Evolutionary conservation across 129 eudicot species (phyloP), one percentile per base, ranked within the genome.

Genomic region (Escallonia rubra): DNA sequence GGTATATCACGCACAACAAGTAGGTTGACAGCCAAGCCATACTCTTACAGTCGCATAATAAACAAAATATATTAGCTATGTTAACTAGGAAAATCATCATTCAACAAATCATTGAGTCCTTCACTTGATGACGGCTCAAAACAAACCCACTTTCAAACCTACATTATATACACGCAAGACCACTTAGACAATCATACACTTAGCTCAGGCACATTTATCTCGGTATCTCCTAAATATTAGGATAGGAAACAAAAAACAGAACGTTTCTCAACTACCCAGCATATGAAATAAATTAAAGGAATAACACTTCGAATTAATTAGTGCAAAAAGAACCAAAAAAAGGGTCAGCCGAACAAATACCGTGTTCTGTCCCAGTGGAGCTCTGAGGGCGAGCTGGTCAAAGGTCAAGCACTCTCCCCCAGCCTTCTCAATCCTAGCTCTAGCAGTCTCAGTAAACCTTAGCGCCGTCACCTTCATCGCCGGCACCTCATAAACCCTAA

Each of bases 401-500:
- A 79, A 79, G 3, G 83, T 74, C 67, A 79, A 60, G 46, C 79
- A 79, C 63, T 73, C 83, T 41, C 83, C 83, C 49, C 79, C 79
- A 3, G 76, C 79, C 52, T 79, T 79, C 72, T 79, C 79, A 39
- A 79, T 73, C 68, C 76, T 63, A 4, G 79, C 83, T 59, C 83
- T 68, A 5, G 79, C 79, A 38, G 79, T 73, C 64, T 79, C 76
- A 4, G 76, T 68, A 15, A 79, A 79, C 74, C 79, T 74, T 75
- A 79, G 23, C 2, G 83, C 73, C 10, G 79, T 73, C 1, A 79
- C 83, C 69, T 79, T 74, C 53, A 79, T 14, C 5, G 70, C 66
- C 0, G 73, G 83, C 7, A 74, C 73, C 5, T 79, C 76, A 50
- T 79, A 58, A 16, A 79, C 83, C 43, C 80, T 53, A 40, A 64